A percentile compares a stretch with the other conserved stretches of the same genome.
Conservation (phyloP, 306 rosid species). For the Malus fusca region DNA sequence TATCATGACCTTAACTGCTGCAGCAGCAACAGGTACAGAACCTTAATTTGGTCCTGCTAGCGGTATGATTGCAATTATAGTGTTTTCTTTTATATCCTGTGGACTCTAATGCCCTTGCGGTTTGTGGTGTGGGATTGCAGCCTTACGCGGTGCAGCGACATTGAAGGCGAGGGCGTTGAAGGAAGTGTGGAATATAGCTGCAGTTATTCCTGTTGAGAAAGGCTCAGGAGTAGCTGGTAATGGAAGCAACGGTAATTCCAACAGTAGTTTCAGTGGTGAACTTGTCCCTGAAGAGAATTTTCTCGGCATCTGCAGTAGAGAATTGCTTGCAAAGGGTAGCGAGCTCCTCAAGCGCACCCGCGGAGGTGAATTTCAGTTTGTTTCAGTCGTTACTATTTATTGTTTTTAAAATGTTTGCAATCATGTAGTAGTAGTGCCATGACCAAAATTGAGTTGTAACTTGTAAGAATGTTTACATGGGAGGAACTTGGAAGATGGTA, state of each 20-base stretch:
- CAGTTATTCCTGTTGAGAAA: constrained; percentile 75
- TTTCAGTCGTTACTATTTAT: neutral
- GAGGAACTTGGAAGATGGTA: neutral
- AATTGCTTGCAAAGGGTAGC: constrained; percentile 64
- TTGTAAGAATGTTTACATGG: neutral
- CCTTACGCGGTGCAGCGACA: constrained; percentile 93
- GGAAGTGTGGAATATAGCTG: constrained; percentile 92
- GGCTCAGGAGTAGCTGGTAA: constrained; percentile 28
- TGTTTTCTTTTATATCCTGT: neutral
- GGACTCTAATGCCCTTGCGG: neutral
- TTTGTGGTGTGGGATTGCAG: constrained; percentile 29
- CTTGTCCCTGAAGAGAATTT: constrained; percentile 60
- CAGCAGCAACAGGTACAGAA: constrained; percentile 65
- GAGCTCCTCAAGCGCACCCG: constrained; percentile 95
- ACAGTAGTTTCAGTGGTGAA: constrained; percentile 67
- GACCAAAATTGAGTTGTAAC: neutral
- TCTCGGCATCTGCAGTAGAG: constrained; percentile 62
- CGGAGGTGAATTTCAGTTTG: constrained; percentile 34
- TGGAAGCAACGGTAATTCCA: constrained; percentile 35
- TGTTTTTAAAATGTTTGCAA: neutral
- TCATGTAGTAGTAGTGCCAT: neutral
- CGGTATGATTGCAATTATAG: neutral
- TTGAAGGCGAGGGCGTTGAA: constrained; percentile 86
- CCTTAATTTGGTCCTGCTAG: neutral
- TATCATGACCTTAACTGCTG: constrained; percentile 86